Percentiles rank a stretch among this genome's conserved stretches.
Conservation (phyloP, 352 stramenopile genomes). For the Plasmopara viticola region DNA sequence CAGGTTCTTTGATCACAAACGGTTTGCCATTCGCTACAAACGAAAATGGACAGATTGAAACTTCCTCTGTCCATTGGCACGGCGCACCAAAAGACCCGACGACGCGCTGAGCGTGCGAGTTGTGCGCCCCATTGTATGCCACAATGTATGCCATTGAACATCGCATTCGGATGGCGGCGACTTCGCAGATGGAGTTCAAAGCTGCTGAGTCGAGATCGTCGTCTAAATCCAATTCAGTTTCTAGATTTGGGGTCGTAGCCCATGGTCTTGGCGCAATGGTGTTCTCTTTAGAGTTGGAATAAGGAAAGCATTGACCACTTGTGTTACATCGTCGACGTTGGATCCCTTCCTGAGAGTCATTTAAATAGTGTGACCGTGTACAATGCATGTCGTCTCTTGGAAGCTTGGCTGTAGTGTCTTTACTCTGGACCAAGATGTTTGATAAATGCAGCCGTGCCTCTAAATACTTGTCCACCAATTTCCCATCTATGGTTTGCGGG, state of each 20-base stretch:
- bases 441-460: slow-evolving; percentile 37
- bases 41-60: slow-evolving; percentile 18
- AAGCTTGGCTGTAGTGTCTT: background rate
- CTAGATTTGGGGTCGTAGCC: slow-evolving; percentile 18
- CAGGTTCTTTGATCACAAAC: slow-evolving; percentile 40
- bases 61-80: slow-evolving; percentile 11
- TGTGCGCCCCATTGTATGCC: slow-evolving; percentile 17
- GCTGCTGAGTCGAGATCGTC: slow-evolving; percentile 30
- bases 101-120: slow-evolving; percentile 22
- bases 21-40: slow-evolving; percentile 25
- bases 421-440: slow-evolving; percentile 16
- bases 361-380: slow-evolving; percentile 10
- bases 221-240: slow-evolving; percentile 25
- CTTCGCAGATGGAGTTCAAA: slow-evolving; percentile 53
- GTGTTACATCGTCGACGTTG: slow-evolving; percentile 15
- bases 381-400: slow-evolving; percentile 3
- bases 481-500: slow-evolving; percentile 25
- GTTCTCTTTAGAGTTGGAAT: slow-evolving; percentile 2
- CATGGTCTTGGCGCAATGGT: slow-evolving; percentile 11
- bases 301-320: slow-evolving; percentile 19
- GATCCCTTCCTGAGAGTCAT: slow-evolving; percentile 9
- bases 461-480: slow-evolving; percentile 49
- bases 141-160: slow-evolving; percentile 47
- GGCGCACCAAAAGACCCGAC: slow-evolving; percentile 30
- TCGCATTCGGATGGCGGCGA: slow-evolving; percentile 36